Evolutionary conservation across 805 yeast species (phyloP).

Genomic region (Brettanomyces nanus): DNA sequence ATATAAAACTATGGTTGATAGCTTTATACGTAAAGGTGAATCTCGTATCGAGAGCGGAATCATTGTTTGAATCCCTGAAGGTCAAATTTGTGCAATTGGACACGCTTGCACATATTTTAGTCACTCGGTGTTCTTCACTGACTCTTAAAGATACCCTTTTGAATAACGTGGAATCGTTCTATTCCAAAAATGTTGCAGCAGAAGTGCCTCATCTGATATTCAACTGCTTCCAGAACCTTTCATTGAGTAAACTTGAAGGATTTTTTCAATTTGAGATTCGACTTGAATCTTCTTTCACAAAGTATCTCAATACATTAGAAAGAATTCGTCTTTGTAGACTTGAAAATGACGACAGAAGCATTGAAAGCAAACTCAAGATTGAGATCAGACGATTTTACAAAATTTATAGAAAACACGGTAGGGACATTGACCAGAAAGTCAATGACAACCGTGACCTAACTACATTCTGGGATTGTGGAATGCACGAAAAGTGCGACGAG

Average conservation of each 20-base stretch:
- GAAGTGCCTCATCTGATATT: constrained; percentile 43
- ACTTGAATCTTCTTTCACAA: constrained; percentile 41
- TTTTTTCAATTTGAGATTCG: constrained; percentile 53
- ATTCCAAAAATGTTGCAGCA: constrained; percentile 38
- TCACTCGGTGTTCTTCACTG: constrained; percentile 38
- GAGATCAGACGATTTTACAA: constrained; percentile 11
- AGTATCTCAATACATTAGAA: constrained; percentile 29
- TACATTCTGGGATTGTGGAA: constrained; percentile 45
- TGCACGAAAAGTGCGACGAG: constrained; percentile 21
- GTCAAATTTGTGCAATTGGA: constrained; percentile 76
- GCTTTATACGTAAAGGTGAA: constrained; percentile 55
- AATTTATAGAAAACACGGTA: constrained; percentile 11
- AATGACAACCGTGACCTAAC: constrained; percentile 55
- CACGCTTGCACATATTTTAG: constrained; percentile 47
- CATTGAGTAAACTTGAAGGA: constrained; percentile 61
- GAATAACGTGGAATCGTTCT: constrained; percentile 37
- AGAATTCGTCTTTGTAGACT: constrained; percentile 28
- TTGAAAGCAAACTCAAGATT: constrained; percentile 10
- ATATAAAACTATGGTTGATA: constrained; percentile 63
- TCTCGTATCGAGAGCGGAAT: constrained; percentile 38
- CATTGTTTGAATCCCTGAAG: constrained; percentile 45
- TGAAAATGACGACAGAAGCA: constrained; percentile 13
- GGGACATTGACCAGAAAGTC: constrained; percentile 25
- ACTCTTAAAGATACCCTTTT: constrained; percentile 27
- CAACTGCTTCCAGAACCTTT: constrained; percentile 47